Conservation (phyloP, 2,329 filamentous ascomycete genomes). For the Neobulgaria alba region DNA sequence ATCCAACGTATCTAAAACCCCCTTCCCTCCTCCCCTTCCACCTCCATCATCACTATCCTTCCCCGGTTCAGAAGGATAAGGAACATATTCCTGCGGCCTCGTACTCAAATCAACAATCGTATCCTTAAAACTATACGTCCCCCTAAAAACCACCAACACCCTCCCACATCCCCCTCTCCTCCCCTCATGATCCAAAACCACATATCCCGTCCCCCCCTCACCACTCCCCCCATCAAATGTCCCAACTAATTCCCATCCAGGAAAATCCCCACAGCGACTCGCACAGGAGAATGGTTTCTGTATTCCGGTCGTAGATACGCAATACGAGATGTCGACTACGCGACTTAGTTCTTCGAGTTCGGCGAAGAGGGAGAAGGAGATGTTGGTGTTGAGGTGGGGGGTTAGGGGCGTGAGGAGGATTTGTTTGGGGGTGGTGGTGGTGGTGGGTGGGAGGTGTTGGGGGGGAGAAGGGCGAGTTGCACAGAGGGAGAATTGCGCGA, state of each 20-base stretch:
- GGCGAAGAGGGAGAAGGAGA: constrained; percentile 61
- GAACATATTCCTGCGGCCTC: constrained; percentile 80
- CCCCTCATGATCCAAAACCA: constrained; percentile 67
- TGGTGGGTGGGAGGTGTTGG: not conserved
- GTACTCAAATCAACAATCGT: constrained; percentile 86
- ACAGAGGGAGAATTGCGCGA: too few species aligned
- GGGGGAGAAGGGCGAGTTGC: constrained; percentile 2
- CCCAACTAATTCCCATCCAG: constrained; percentile 64
- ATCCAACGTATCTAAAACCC: not conserved
- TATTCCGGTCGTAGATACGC: constrained; percentile 78
- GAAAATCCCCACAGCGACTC: constrained; percentile 79
- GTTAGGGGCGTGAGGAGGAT: too few species aligned
- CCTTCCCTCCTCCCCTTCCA: not conserved
- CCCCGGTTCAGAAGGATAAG: constrained; percentile 54
- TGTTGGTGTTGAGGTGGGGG: constrained; percentile 14
- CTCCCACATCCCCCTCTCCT: constrained; percentile 29
- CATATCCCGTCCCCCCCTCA: constrained; percentile 87
- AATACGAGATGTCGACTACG: constrained; percentile 90
- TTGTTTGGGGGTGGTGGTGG: not conserved
- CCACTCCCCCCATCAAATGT: constrained; percentile 85
- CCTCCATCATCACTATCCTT: constrained; percentile 24
- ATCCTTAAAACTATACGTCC: constrained; percentile 89
- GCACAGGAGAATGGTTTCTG: constrained; percentile 75
- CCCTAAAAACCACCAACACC: constrained; percentile 83
- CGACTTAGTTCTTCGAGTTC: constrained; percentile 83